These are phyloP conservation scores for Ceratobasidium sp. DNA, from an alignment of 1,284 basidiomycete species.

Conservation along the genomic window DNA sequence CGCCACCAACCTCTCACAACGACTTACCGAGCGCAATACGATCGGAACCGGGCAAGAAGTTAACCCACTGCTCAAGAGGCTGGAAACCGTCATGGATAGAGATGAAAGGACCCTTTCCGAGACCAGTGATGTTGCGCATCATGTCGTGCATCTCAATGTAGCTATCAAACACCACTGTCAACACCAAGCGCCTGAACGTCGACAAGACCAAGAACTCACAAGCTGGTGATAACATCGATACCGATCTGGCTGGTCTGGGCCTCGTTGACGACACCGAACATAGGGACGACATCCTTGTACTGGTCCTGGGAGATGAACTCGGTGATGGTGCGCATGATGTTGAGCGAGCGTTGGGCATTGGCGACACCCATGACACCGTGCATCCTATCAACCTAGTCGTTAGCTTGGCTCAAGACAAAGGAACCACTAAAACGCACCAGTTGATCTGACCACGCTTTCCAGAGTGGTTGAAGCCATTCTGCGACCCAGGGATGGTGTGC, in stretches of 20 bases:
- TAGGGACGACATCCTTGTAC: constrained; percentile 85
- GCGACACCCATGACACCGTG: constrained; percentile 69
- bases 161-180: constrained; percentile 20
- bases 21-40: constrained; percentile 68
- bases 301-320: constrained; percentile 94
- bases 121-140: constrained; percentile 64
- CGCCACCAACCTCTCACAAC: neutral
- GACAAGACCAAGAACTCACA: constrained; percentile 42
- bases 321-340: constrained; percentile 87
- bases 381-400: constrained; percentile 58
- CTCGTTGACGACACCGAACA: constrained; percentile 74
- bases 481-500: constrained; percentile 62
- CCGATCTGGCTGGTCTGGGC: constrained; percentile 45
- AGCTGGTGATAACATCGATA: constrained; percentile 47
- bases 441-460: constrained; percentile 56
- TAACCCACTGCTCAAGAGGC: constrained; percentile 62
- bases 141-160: constrained; percentile 63
- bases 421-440: constrained; percentile 55
- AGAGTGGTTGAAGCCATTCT: constrained; percentile 62
- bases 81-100: constrained; percentile 61
- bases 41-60: constrained; percentile 75
- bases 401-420: neutral
- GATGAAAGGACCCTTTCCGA: constrained; percentile 63
- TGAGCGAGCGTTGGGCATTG: constrained; percentile 89
- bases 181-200: neutral